phyloP scores from a whole-genome alignment of 2,329 filamentous ascomycete species.

The Penicillium hordei region DNA sequence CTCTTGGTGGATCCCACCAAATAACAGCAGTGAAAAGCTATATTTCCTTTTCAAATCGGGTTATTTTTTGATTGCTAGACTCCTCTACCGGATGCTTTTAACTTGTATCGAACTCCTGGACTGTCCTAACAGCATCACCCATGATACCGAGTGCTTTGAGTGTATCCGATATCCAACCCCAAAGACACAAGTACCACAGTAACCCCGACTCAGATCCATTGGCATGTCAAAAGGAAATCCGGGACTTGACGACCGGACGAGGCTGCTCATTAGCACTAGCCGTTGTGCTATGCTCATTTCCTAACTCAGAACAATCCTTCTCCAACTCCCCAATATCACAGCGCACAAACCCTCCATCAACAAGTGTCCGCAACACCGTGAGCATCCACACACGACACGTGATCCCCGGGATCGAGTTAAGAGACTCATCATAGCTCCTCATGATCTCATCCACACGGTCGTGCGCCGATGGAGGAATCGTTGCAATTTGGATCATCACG shows the following conservation, averaged over 20 bases:
- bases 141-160: not conserved
- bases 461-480: not conserved
- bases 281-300: too few species aligned
- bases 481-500: constrained; percentile 1
- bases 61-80: not conserved
- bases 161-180: not conserved
- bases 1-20: too few species aligned
- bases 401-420: too few species aligned
- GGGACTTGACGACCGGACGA: not conserved
- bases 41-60: not conserved
- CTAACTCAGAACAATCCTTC: too few species aligned
- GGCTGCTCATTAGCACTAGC: too few species aligned
- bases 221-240: not conserved
- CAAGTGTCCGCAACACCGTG: too few species aligned
- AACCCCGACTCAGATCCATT: not conserved
- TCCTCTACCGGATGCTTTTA: not conserved
- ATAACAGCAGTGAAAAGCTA: not conserved
- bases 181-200: not conserved
- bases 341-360: too few species aligned
- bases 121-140: not conserved
- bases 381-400: too few species aligned
- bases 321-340: too few species aligned
- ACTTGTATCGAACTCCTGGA: not conserved
- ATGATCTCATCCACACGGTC: not conserved
- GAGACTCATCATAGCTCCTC: not conserved